A percentile compares a stretch with the other conserved stretches of the same genome.
These are phyloP conservation scores for Penicillium frequentans DNA, from an alignment of 2,329 filamentous ascomycete species.

Conservation along the genomic window DNA sequence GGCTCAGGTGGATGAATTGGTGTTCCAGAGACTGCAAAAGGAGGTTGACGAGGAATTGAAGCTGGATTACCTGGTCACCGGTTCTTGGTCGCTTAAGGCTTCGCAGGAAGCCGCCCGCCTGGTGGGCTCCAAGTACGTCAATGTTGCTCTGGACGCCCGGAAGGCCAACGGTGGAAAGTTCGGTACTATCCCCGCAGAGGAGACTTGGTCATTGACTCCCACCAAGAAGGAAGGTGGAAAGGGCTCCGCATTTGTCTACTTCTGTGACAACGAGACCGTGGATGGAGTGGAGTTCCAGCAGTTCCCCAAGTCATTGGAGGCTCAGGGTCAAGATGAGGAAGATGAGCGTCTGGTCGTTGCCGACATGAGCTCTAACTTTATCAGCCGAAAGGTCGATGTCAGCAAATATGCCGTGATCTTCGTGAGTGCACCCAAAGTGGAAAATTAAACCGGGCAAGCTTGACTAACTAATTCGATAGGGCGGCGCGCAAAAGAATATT, in stretches of 20 bases:
- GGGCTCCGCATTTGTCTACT: constrained; percentile 72
- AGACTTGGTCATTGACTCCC: constrained; percentile 68
- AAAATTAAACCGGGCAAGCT: neutral
- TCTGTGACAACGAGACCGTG: constrained; percentile 77
- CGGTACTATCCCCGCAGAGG: constrained; percentile 75
- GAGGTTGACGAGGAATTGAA: constrained; percentile 70
- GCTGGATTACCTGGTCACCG: constrained; percentile 88
- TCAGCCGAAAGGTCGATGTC: constrained; percentile 75
- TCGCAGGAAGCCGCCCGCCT: constrained; percentile 78
- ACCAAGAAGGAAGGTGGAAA: constrained; percentile 58
- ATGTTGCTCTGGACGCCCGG: constrained; percentile 69
- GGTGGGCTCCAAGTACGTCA: constrained; percentile 72
- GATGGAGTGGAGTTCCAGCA: constrained; percentile 86
- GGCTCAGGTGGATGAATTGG: constrained; percentile 54
- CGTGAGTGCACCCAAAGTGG: constrained; percentile 49
- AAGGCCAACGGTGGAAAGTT: constrained; percentile 76
- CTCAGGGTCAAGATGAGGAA: constrained; percentile 55
- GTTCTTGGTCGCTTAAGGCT: constrained; percentile 87
- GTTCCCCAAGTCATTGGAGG: constrained; percentile 65
- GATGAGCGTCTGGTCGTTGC: constrained; percentile 76
- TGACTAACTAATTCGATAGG: constrained; percentile 32
- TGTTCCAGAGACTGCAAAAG: constrained; percentile 62
- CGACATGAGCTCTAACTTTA: constrained; percentile 94
- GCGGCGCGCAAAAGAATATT: constrained; percentile 91
- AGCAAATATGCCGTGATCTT: constrained; percentile 82